phyloP scores from a whole-genome alignment of 2,329 filamentous ascomycete genomes.

The Samsoniella hepiali region DNA sequence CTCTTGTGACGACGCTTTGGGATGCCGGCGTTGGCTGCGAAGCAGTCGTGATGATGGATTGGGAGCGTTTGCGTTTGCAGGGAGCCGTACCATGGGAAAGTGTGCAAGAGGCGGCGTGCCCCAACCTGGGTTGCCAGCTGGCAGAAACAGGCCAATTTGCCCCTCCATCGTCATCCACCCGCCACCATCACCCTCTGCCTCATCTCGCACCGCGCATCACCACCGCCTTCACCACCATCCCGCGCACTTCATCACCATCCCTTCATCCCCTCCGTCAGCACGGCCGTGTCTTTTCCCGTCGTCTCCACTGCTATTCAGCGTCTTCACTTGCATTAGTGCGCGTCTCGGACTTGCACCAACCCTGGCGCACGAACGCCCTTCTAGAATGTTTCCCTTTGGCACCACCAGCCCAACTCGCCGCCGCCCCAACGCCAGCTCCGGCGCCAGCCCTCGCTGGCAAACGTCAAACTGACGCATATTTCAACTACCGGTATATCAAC shows the following conservation, averaged over 20 bases:
- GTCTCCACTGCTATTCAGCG: conserved; percentile 12
- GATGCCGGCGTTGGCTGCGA: neutral
- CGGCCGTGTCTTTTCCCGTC: neutral
- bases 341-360: conserved; percentile 1
- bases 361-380: conserved; percentile 10
- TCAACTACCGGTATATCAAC: conserved; percentile 1
- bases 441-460: neutral
- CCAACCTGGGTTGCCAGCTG: neutral
- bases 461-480: neutral
- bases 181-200: neutral
- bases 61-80: neutral
- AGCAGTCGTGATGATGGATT: neutral
- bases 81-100: neutral
- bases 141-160: neutral
- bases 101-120: neutral
- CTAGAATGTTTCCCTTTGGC: conserved; percentile 11
- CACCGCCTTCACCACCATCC: neutral
- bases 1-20: neutral
- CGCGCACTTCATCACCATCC: neutral
- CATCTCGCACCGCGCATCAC: neutral
- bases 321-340: conserved; percentile 10
- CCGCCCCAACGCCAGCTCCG: conserved; percentile 3
- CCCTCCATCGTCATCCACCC: neutral
- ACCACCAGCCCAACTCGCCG: neutral
- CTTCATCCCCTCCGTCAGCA: neutral